Percentiles rank a stretch among this genome's conserved stretches.
phyloP scores from a whole-genome alignment of 257 asterid genomes.

The Penstemon davidsonii region DNA sequence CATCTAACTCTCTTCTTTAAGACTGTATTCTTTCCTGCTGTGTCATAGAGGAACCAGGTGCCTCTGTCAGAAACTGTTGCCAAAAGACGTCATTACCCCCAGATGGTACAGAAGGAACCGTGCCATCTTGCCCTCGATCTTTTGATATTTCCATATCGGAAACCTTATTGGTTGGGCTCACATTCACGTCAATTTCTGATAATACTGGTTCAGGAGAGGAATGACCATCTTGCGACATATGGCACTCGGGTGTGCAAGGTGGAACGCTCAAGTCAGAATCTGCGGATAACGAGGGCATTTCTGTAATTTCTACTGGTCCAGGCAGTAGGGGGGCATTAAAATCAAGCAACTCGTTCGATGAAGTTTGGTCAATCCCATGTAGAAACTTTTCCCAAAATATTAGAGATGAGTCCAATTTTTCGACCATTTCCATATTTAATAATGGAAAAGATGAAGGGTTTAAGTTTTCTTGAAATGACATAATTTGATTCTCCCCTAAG shows the following conservation, averaged over 20 bases:
- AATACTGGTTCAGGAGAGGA: constrained; percentile 47
- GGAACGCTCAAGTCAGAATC: constrained; percentile 54
- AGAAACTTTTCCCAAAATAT: constrained; percentile 60
- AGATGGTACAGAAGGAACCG: constrained; percentile 31
- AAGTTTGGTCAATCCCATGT: constrained; percentile 37
- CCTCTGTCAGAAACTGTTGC: constrained; percentile 85
- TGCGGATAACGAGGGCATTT: constrained; percentile 45
- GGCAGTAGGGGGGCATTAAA: constrained; percentile 33
- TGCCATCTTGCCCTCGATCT: constrained; percentile 28
- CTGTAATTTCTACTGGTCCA: constrained; percentile 36
- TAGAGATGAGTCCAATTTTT: constrained; percentile 58
- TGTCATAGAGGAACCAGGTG: constrained; percentile 43
- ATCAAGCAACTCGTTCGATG: constrained; percentile 33
- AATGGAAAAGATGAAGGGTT: constrained; percentile 40
- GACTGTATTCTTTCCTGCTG: constrained; percentile 42
- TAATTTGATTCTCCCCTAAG: constrained; percentile 34
- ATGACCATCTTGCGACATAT: constrained; percentile 37
- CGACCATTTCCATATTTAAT: constrained; percentile 44
- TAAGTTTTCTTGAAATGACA: constrained; percentile 34
- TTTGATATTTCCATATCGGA: constrained; percentile 23
- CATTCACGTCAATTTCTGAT: constrained; percentile 40
- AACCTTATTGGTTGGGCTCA: constrained; percentile 35
- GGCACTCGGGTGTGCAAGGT: constrained; percentile 42
- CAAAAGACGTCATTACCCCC: constrained; percentile 76
- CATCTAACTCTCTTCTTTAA: constrained; percentile 34